A percentile compares a stretch with the other conserved stretches of the same genome.
These are phyloP conservation scores for Penicillium aurantiogriseum DNA, from an alignment of 2,329 filamentous ascomycete genomes.

Conservation along the genomic window DNA sequence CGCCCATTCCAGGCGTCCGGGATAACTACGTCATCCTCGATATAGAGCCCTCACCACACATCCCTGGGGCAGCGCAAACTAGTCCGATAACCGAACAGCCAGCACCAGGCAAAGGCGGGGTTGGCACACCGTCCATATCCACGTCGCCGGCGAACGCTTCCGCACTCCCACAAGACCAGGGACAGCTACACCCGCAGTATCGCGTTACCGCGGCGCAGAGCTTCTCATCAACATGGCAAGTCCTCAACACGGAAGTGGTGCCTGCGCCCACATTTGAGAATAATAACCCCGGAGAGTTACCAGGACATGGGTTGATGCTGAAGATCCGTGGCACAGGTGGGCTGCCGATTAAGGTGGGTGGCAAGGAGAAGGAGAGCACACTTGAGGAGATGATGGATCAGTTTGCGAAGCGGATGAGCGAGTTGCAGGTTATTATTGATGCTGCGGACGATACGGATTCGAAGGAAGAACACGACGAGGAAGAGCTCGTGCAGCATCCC, in stretches of 20 bases:
- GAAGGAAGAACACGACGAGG: background rate
- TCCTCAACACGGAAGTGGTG: conserved; percentile 54
- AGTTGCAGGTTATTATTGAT: conserved; percentile 45
- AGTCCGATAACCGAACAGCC: background rate
- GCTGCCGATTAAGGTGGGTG: conserved; percentile 21
- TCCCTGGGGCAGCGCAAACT: background rate
- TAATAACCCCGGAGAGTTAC: conserved; percentile 50
- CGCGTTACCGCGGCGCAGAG: conserved; percentile 68
- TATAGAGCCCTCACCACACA: conserved; percentile 37
- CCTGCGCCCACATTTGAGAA: conserved; percentile 64
- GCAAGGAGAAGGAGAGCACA: conserved; percentile 26
- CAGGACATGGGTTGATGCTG: conserved; percentile 49
- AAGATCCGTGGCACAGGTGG: conserved; percentile 45
- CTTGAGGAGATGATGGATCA: conserved; percentile 49
- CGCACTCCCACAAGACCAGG: conserved; percentile 1
- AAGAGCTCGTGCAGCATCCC: background rate
- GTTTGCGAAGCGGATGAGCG: conserved; percentile 45
- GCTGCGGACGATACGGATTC: conserved; percentile 21
- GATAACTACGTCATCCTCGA: conserved; percentile 61
- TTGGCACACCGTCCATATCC: conserved; percentile 22
- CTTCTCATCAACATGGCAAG: conserved; percentile 71
- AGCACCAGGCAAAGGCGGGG: background rate
- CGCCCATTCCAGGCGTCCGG: conserved; percentile 46
- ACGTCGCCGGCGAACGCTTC: conserved; percentile 23
- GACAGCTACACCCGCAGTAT: conserved; percentile 29